A percentile compares a stretch with the other conserved stretches of the same genome.
phyloP scores from a whole-genome alignment of 1,284 basidiomycete species.

The Erythrobasidium hasegawianum region DNA sequence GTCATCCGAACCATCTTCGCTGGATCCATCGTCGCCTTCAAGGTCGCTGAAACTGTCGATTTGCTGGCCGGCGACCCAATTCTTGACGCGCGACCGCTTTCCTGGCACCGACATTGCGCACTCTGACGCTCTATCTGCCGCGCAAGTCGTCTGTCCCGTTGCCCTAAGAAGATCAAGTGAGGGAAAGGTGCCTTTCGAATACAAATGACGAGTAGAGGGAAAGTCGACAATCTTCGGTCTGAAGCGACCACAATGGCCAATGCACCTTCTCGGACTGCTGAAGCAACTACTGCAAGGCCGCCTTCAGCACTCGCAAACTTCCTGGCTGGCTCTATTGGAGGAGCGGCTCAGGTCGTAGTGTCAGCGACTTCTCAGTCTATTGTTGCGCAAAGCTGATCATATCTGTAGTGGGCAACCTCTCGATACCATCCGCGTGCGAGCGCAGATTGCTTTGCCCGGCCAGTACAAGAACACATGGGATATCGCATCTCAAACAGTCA shows the following conservation, averaged over 20 bases:
- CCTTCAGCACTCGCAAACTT: constrained; percentile 29
- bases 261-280: not conserved
- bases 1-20: constrained; percentile 3
- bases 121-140: too few relatives aligned
- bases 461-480: constrained; percentile 86
- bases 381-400: not conserved
- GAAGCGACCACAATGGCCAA: not conserved
- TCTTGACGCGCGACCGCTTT: constrained; percentile 15
- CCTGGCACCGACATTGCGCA: constrained; percentile 18
- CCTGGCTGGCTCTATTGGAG: constrained; percentile 54
- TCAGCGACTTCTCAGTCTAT: constrained; percentile 56
- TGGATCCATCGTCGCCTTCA: constrained; percentile 11
- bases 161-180: not conserved
- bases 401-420: constrained; percentile 50
- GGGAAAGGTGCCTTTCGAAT: not conserved
- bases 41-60: constrained; percentile 34
- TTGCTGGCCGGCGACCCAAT: constrained; percentile 28
- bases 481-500: constrained; percentile 70
- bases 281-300: constrained; percentile 1
- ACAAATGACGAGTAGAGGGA: not conserved
- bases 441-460: constrained; percentile 52
- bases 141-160: not conserved
- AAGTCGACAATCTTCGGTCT: not conserved
- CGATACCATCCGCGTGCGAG: constrained; percentile 72
- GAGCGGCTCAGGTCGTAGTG: constrained; percentile 69